Conservation (phyloP, 2,329 filamentous ascomycete species). For the Blastomyces parvus region DNA sequence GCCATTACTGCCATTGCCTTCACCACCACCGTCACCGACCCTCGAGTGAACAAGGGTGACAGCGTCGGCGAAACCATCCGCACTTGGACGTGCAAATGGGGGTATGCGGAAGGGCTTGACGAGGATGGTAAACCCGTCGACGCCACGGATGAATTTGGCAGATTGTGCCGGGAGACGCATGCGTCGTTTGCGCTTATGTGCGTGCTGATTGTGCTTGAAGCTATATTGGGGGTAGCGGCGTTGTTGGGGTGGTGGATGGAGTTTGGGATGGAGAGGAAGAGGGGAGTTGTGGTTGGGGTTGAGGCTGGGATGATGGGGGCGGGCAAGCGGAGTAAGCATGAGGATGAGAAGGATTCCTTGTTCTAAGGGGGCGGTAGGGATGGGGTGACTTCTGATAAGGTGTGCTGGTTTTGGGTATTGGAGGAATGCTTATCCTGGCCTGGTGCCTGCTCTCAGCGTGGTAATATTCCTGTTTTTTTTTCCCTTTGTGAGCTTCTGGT, state of each 20-base stretch:
- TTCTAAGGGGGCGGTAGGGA: neutral
- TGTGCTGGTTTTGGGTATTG: neutral
- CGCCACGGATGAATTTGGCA: conserved; percentile 29
- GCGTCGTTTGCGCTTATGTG: conserved; percentile 31
- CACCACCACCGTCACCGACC: conserved; percentile 23
- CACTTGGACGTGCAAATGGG: conserved; percentile 37
- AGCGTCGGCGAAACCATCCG: conserved; percentile 29
- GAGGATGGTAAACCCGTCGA: conserved; percentile 15
- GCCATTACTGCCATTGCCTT: conserved; percentile 27
- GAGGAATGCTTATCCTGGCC: neutral
- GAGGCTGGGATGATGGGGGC: neutral
- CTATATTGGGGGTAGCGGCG: conserved; percentile 26
- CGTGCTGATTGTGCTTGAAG: conserved; percentile 27
- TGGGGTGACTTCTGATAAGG: neutral
- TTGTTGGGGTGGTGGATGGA: conserved; percentile 26
- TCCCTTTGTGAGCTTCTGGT: neutral
- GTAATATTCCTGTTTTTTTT: neutral
- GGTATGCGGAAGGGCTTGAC: conserved; percentile 15
- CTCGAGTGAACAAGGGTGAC: conserved; percentile 24
- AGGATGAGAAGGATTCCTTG: neutral
- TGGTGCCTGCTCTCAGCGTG: neutral
- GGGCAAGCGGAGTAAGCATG: neutral
- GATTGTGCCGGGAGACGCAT: conserved; percentile 31
- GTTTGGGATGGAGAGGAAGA: conserved; percentile 22
- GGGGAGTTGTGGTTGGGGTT: conserved; percentile 15